Conservation (phyloP, 257 asterid genomes). For the Nicotiana attenuata region DNA sequence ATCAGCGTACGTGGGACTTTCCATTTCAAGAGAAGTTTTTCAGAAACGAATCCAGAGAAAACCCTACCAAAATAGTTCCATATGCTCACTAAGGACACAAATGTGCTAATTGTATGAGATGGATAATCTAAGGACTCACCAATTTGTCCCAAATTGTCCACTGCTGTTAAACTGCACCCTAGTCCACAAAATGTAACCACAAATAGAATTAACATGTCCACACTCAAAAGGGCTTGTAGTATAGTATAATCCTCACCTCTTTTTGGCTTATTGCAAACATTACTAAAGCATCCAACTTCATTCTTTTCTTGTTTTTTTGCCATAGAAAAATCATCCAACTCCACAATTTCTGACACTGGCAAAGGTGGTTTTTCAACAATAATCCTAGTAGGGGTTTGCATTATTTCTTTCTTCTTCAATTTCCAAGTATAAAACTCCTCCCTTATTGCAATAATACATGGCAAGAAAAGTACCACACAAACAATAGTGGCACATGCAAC, state of each 20-base stretch:
- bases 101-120: constrained; percentile 10
- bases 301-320: not conserved
- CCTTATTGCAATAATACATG: constrained; percentile 11
- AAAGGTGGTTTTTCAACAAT: constrained; percentile 9
- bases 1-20: constrained; percentile 22
- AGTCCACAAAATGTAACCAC: constrained; percentile 27
- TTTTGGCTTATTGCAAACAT: constrained; percentile 24
- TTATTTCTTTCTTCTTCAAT: not conserved
- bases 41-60: constrained; percentile 16
- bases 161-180: constrained; percentile 25
- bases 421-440: constrained; percentile 20
- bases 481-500: constrained; percentile 23
- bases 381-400: not conserved
- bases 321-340: not conserved
- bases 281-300: not conserved
- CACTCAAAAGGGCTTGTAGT: constrained; percentile 25
- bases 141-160: constrained; percentile 32
- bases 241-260: constrained; percentile 36
- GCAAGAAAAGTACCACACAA: constrained; percentile 24
- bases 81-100: constrained; percentile 29
- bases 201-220: constrained; percentile 21
- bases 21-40: constrained; percentile 13
- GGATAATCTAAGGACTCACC: constrained; percentile 37
- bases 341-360: constrained; percentile 6
- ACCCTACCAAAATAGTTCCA: constrained; percentile 33